phyloP scores from a whole-genome alignment of 495 filamentous ascomycete genomes.

The Penicillium waksmanii region DNA sequence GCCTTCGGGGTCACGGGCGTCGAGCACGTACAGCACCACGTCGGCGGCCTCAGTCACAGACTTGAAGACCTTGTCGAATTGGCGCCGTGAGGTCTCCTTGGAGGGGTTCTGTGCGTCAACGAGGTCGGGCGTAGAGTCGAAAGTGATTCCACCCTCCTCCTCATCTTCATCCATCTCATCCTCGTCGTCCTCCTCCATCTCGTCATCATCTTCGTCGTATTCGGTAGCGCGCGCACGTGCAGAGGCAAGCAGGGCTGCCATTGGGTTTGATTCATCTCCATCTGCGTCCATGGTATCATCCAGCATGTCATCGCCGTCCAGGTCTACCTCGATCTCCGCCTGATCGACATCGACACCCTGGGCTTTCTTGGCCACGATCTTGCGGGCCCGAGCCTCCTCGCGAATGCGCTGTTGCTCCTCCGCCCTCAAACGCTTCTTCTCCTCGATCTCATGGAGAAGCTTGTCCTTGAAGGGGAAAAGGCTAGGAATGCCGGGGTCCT shows the following conservation, averaged over 20 bases:
- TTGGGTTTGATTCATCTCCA: slow-evolving; percentile 74
- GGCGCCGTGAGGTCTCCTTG: slow-evolving; percentile 78
- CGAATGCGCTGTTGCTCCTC: slow-evolving; percentile 73
- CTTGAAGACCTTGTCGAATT: slow-evolving; percentile 96
- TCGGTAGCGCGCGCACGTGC: slow-evolving; percentile 82
- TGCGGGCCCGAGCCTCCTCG: slow-evolving; percentile 72
- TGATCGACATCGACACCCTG: slow-evolving; percentile 28
- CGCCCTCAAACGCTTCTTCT: slow-evolving; percentile 74
- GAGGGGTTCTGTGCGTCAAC: slow-evolving; percentile 33
- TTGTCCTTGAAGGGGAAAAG: slow-evolving; percentile 98
- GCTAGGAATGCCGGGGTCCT: slow-evolving; percentile 96
- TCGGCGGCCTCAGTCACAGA: slow-evolving; percentile 87
- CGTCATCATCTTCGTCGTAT: slow-evolving; percentile 65
- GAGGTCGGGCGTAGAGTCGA: slow-evolving; percentile 34
- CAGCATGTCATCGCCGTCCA: slow-evolving; percentile 52
- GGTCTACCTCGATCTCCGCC: slow-evolving; percentile 29
- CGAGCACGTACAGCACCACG: slow-evolving; percentile 91
- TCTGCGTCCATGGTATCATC: slow-evolving; percentile 58
- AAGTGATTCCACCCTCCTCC: slow-evolving; percentile 39
- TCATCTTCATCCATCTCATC: slow-evolving; percentile 56
- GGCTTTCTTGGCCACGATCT: slow-evolving; percentile 44
- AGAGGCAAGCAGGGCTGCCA: slow-evolving; percentile 92
- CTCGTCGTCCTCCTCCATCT: slow-evolving; percentile 58
- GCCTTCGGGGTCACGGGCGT: slow-evolving; percentile 89
- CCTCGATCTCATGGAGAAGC: slow-evolving; percentile 91